Base-by-base conservation (phyloP, 1,284 basidiomycete species). In the Malassezia cuniculi region DNA sequence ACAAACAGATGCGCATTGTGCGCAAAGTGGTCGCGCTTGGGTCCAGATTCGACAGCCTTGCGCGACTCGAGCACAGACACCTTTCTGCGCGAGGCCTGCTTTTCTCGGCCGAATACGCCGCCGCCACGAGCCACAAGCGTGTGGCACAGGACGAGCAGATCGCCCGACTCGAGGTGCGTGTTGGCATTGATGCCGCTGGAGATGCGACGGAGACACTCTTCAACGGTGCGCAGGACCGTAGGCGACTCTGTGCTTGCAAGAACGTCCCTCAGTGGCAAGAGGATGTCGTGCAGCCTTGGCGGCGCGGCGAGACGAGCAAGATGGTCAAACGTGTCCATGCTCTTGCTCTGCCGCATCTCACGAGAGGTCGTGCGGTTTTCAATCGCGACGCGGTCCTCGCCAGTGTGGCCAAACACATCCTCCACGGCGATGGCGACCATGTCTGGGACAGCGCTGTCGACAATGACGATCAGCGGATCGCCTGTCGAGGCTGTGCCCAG, bases 321-420 rank as follows among this genome's bases (percentile, higher is more conserved):
- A 29, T 57, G 61, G 41, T 66, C 61, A 22, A 66, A 54, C 1
- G 62, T 65, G 39, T 66, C 62, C 34, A 65, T 42, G 33, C 62
- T 65, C 52, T 66, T 66, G 48, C 55, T 61, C 39, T 55, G 54
- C 41, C 54, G 48, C 29, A 66, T 48, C 41, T 66, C 63, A 27
- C 52, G 47, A 22, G 50, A 48, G 21, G 85, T 93, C 12, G 86
- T 90, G 71, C 81, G 85, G 77, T 87, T 93, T 18, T 82, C 89
- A 54, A 90, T 85, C 3, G 80, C 75, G 35, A 80, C 78, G 0
- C 84, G 81, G 59, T 95, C 86, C 65, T 85, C 85, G 8, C 82
- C 84, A 0, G 86, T 89, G 58, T 85, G 79, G 11, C 90, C 90
- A 61, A 95, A 95, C 37, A 95, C 76, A 41, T 95, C 90, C 60